These are phyloP conservation scores for Corylus heterophylla DNA, from an alignment of 306 rosid species.

Conservation along the genomic window DNA sequence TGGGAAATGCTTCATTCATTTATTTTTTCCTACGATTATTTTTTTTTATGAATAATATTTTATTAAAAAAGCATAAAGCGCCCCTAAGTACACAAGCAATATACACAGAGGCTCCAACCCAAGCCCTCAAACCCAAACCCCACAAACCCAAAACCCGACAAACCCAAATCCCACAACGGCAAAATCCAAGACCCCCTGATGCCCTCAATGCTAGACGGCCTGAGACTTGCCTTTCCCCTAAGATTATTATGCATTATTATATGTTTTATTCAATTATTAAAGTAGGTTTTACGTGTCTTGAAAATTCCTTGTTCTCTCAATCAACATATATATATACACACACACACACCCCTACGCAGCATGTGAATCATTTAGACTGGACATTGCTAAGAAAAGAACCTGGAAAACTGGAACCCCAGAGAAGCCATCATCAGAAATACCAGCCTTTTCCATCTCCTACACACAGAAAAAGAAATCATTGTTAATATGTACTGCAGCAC, in stretches of 20 bases:
- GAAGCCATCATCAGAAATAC: conserved; percentile 58
- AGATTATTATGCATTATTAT: neutral
- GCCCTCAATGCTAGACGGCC: no score
- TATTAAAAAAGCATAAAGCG: no score
- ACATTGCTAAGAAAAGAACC: conserved; percentile 55
- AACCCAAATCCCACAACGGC: no score
- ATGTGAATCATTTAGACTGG: conserved; percentile 14
- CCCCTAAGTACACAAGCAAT: no score
- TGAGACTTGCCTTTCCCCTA: no score
- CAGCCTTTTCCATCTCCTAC: conserved; percentile 77
- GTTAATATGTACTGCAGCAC: conserved; percentile 12
- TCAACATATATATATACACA: neutral
- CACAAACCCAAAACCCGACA: no score
- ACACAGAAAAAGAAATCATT: conserved; percentile 12
- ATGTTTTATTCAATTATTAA: neutral
- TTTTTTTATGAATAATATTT: no score
- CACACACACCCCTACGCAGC: neutral
- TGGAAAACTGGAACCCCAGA: conserved; percentile 90
- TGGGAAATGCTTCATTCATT: neutral
- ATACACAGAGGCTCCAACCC: no score
- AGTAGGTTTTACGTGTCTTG: neutral
- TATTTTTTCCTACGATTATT: neutral
- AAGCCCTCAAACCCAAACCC: no score
- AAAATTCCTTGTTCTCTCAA: conserved; percentile 3
- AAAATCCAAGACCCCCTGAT: no score